Evolutionary conservation across 163 green algal genomes (phyloP).

Genomic region (Chlamydomonas reinhardtii): DNA sequence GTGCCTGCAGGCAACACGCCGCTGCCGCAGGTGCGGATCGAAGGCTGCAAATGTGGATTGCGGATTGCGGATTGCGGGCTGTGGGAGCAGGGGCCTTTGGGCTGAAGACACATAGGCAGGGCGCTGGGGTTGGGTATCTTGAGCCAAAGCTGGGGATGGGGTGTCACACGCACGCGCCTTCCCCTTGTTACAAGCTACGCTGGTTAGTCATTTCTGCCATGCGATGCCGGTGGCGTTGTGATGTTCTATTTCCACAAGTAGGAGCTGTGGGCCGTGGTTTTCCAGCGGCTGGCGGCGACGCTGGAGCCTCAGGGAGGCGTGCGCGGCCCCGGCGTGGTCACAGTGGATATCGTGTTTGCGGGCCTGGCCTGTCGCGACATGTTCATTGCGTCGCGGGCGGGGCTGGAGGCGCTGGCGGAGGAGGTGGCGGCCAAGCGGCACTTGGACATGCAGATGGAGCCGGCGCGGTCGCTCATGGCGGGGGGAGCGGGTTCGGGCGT

Average conservation of each 20-base stretch:
- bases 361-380: constrained; percentile 7
- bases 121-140: neutral
- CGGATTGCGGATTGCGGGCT: too few species aligned
- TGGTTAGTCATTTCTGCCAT: too few species aligned
- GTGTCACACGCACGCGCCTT: too few species aligned
- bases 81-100: too few species aligned
- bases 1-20: neutral
- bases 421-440: neutral
- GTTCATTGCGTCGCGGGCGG: neutral
- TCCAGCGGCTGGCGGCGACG: neutral
- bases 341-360: neutral
- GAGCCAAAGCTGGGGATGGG: too few species aligned
- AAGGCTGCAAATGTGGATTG: too few species aligned
- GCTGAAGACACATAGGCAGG: neutral
- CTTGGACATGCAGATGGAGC: too few species aligned
- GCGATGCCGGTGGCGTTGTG: too few species aligned
- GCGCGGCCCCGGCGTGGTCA: constrained; percentile 6
- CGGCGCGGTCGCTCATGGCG: too few species aligned
- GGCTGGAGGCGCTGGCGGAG: neutral
- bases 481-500: too few species aligned
- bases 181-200: too few species aligned
- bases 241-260: too few species aligned
- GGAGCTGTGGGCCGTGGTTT: constrained; percentile 12
- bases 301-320: constrained; percentile 14
- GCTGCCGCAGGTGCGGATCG: neutral